A percentile compares a stretch with the other conserved stretches of the same genome.
Conservation (phyloP, 192 early-diverging fungal genomes). For the Gaertneriomyces sp. region DNA sequence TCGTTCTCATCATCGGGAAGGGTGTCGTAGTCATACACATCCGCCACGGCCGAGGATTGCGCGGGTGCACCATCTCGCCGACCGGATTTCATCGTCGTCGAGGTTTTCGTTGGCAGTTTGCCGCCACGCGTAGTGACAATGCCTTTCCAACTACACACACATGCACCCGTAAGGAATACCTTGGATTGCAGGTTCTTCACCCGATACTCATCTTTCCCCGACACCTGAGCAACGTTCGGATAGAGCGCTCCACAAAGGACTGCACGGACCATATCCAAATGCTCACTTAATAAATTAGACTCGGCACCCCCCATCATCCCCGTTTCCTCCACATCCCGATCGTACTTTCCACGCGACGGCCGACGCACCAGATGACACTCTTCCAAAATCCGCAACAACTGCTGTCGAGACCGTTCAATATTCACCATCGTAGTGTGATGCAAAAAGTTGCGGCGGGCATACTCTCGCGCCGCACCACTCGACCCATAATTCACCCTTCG, state of each 20-base stretch:
- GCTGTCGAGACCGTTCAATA: conserved; percentile 36
- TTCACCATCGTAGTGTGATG: conserved; percentile 33
- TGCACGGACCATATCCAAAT: conserved; percentile 32
- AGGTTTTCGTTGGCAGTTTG: background rate
- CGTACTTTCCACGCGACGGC: background rate
- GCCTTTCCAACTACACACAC: conserved; percentile 38
- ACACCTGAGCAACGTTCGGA: conserved; percentile 48
- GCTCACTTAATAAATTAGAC: conserved; percentile 17
- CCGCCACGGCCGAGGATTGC: conserved; percentile 14
- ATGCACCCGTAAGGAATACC: conserved; percentile 35
- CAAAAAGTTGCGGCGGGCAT: conserved; percentile 33
- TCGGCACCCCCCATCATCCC: conserved; percentile 31
- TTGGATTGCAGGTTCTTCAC: conserved; percentile 17
- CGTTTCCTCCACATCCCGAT: background rate
- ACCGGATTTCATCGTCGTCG: background rate
- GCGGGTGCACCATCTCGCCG: conserved; percentile 7
- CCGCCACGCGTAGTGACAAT: conserved; percentile 5
- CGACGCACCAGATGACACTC: conserved; percentile 27
- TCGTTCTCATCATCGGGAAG: conserved; percentile 25
- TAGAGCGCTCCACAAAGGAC: conserved; percentile 40
- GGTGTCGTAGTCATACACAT: conserved; percentile 21
- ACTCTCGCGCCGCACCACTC: conserved; percentile 17
- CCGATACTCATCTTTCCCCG: conserved; percentile 40
- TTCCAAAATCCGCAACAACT: conserved; percentile 36
- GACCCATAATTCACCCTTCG: background rate